phyloP scores from a whole-genome alignment of 2,329 filamentous ascomycete genomes.

The Neofusicoccum laricinum region DNA sequence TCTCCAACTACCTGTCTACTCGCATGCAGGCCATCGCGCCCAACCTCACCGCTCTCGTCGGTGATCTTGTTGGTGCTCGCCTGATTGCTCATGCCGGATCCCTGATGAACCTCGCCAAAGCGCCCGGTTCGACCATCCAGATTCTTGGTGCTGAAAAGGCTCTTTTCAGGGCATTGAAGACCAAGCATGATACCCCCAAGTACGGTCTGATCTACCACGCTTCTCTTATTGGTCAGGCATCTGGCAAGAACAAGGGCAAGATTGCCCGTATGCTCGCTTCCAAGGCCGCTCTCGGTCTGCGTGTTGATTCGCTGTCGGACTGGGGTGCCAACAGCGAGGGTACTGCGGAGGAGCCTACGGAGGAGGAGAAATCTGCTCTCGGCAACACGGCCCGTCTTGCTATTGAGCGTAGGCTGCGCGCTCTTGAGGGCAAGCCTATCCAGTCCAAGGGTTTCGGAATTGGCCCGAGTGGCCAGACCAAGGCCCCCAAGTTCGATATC shows the following conservation, averaged over 20 bases:
- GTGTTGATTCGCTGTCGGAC: constrained; percentile 84
- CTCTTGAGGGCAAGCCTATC: constrained; percentile 86
- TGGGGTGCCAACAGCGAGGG: constrained; percentile 54
- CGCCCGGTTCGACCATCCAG: constrained; percentile 92
- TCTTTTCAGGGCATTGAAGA: constrained; percentile 96
- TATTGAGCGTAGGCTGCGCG: constrained; percentile 72
- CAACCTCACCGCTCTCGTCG: constrained; percentile 89
- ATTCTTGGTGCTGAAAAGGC: constrained; percentile 99
- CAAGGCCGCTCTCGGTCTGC: constrained; percentile 88
- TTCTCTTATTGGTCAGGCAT: constrained; percentile 85
- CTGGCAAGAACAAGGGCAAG: constrained; percentile 98
- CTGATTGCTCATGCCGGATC: constrained; percentile 94
- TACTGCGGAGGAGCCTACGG: constrained; percentile 58
- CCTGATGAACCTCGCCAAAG: constrained; percentile 91
- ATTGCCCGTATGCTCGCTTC: constrained; percentile 94
- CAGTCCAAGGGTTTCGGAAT: constrained; percentile 73
- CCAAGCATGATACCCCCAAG: constrained; percentile 98
- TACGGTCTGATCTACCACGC: constrained; percentile 79
- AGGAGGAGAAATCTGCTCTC: constrained; percentile 82
- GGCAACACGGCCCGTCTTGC: constrained; percentile 70
- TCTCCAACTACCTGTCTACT: constrained; percentile 83
- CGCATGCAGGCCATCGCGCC: constrained; percentile 97
- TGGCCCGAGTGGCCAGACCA: constrained; percentile 67
- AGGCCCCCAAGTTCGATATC: constrained; percentile 71
- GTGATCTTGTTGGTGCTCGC: constrained; percentile 88